Evolutionary conservation across 768 basidiomycete genomes (phyloP), one percentile per base, ranked within the genome.

Genomic region (Hericium erinaceus): DNA sequence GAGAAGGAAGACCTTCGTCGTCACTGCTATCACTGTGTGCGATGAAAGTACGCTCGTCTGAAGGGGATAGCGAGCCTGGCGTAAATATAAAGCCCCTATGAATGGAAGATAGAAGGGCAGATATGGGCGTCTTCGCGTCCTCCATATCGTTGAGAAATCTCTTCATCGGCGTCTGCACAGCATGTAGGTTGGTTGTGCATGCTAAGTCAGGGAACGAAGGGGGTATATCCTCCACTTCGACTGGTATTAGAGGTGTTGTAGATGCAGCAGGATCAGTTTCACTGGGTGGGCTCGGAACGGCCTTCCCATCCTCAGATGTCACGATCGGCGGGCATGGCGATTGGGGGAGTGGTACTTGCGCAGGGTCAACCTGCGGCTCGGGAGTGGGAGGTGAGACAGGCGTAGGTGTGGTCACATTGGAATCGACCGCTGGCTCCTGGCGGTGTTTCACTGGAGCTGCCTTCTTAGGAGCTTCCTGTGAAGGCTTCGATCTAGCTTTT

Each of bases 81-180:
- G 84, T 82, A 61, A 81, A 77, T n/a, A 83, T 67, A 67, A 88
- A 88, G 37, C 85, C 86, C 15, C 76, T 78, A 61, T 87, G 78
- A 56, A 88, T 88, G 2, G 84, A 65, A 52, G 65, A 64, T 22
- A 72, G 64, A 33, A 88, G 75, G 9, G 80, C 73, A 7, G 86
- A 85, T 51, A 88, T 88, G 2, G 86, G 86, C 33, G 86, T 87
- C 59, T 71, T 55, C 33, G 40, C 41, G 9, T 54, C 37, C 24
- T 9, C 41, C 10, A 6, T 16, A 6, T 39, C 15, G 5, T 54
- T 48, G 26, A 57, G 39, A 11, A 39, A 11, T n/a, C 13, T 18
- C 39, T 20, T 55, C 9, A 46, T 39, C 7, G 54, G 54, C 24
- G 54, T 41, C 16, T 37, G n/a, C n/a, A 10, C 39, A 37, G 28